Percentiles rank a stretch among this genome's conserved stretches.
These are phyloP conservation scores for Chrysopogon serrulatus DNA, from an alignment of 176 grass and related monocot genomes.

Conservation along the genomic window DNA sequence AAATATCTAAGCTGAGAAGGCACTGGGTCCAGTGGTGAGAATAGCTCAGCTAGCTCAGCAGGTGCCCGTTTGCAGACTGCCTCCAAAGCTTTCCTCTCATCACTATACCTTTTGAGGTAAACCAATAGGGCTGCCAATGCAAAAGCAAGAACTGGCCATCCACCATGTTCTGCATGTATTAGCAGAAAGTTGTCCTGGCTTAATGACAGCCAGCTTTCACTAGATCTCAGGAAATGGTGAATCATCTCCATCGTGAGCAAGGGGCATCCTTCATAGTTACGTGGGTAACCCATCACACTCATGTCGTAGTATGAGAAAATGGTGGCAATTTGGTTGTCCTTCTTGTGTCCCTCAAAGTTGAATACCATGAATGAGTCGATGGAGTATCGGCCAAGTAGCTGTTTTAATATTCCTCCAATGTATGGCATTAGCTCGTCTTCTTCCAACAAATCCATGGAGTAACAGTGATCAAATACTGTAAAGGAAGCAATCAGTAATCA, in stretches of 20 bases:
- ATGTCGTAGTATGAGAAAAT: conserved; percentile 76
- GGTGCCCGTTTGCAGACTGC: conserved; percentile 69
- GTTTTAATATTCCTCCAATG: conserved; percentile 66
- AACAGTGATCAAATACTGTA: conserved; percentile 89
- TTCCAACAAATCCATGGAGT: conserved; percentile 65
- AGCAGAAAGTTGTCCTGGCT: conserved; percentile 73
- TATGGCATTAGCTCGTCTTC: conserved; percentile 64
- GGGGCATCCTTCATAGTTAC: conserved; percentile 85
- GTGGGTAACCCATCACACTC: conserved; percentile 83
- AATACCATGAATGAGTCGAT: conserved; percentile 89
- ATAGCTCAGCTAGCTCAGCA: conserved; percentile 61
- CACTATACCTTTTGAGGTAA: conserved; percentile 53
- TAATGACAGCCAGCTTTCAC: conserved; percentile 89
- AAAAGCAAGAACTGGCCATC: conserved; percentile 87
- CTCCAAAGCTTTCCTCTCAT: conserved; percentile 73
- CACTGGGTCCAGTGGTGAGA: conserved; percentile 66
- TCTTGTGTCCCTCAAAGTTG: conserved; percentile 70
- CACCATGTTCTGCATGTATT: conserved; percentile 75
- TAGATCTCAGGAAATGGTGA: conserved; percentile 92
- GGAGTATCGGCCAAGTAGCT: conserved; percentile 62
- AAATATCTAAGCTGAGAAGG: conserved; percentile 97
- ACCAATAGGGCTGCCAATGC: conserved; percentile 80
- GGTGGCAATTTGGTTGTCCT: conserved; percentile 60
- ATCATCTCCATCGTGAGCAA: conserved; percentile 86
- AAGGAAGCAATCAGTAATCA: conserved; percentile 18